Percentiles rank a stretch among this genome's conserved stretches.
Conservation (phyloP, 2,329 filamentous ascomycete species). For the Phialemoniopsis sp. region DNA sequence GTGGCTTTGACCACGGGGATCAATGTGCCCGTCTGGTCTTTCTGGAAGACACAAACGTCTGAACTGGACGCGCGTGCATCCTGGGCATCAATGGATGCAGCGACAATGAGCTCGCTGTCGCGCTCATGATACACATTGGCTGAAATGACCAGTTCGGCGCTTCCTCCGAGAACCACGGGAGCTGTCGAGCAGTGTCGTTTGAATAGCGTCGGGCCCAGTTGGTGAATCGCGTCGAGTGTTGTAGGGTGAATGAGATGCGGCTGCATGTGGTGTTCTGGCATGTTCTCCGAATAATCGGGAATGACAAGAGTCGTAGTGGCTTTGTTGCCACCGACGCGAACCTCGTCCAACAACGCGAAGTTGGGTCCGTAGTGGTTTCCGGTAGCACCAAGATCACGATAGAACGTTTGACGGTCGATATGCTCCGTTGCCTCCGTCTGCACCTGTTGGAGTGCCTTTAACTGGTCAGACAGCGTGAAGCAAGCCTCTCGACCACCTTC, state of each 20-base stretch:
- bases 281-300: neutral
- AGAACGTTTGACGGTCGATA: neutral
- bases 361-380: slow-evolving; percentile 2
- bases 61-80: neutral
- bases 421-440: neutral
- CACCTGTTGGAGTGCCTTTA: neutral
- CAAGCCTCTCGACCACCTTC: neutral
- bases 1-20: neutral
- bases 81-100: neutral
- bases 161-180: slow-evolving; percentile 1
- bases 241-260: too few species aligned
- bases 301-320: neutral
- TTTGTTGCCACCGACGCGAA: neutral
- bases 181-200: slow-evolving; percentile 3
- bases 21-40: neutral
- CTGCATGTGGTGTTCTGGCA: too few species aligned
- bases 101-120: neutral
- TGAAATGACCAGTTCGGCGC: neutral
- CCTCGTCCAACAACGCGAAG: neutral
- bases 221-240: neutral
- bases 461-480: neutral
- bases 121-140: neutral
- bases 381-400: neutral
- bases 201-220: slow-evolving; percentile 1
- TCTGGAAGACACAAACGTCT: neutral